Conservation (phyloP, 345 rosid species). For the Populus pruinosa region DNA sequence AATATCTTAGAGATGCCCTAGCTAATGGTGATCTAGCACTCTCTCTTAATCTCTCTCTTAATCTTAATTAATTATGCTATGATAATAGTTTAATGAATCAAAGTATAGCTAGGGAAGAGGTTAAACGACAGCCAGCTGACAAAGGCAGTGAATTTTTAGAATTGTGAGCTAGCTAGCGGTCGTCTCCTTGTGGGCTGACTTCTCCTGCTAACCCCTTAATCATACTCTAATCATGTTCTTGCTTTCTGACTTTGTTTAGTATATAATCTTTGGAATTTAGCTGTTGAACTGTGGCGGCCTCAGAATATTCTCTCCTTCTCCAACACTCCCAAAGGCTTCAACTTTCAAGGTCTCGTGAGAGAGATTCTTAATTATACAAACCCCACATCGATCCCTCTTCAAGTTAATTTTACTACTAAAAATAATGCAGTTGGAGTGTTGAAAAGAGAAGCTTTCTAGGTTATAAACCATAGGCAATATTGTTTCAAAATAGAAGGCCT, state of each 20-base stretch:
- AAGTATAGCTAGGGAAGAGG: constrained; percentile 1
- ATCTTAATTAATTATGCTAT: neutral
- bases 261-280: constrained; percentile 61
- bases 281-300: constrained; percentile 78
- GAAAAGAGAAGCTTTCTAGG: neutral
- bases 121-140: constrained; percentile 70
- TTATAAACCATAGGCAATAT: constrained; percentile 12
- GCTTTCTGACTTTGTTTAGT: constrained; percentile 47
- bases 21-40: neutral
- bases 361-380: constrained; percentile 17
- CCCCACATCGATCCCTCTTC: constrained; percentile 3
- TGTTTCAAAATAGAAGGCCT: constrained; percentile 5
- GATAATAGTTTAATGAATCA: neutral
- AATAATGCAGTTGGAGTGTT: neutral
- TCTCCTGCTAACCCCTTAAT: constrained; percentile 58
- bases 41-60: too few relatives aligned
- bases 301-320: constrained; percentile 86
- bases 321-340: constrained; percentile 40
- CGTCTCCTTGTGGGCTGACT: constrained; percentile 93
- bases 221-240: constrained; percentile 88
- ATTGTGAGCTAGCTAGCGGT: constrained; percentile 50
- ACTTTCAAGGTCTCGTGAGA: constrained; percentile 41
- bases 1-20: constrained; percentile 1
- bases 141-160: constrained; percentile 88
- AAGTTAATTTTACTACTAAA: neutral